Base-by-base conservation (phyloP, 441 rosid genomes). In the Bruguiera hainesii region DNA sequence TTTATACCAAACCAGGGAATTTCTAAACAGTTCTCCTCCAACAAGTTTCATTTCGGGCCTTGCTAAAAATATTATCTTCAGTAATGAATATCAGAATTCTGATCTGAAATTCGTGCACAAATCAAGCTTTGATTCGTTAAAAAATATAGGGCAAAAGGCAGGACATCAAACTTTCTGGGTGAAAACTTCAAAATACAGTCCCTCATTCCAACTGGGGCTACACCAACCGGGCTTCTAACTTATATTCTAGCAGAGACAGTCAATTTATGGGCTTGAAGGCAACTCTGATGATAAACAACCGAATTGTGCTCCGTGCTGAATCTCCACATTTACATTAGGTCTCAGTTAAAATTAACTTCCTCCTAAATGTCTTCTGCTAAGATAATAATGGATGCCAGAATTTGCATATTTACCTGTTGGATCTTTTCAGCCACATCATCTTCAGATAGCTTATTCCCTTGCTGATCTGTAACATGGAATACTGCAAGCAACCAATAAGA, bases 381-480 rank as follows among this genome's bases (percentile, higher is more conserved):
- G 30, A 1, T 6, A 20, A 19, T 6, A 37, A 64, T 16, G 13
- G 4, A 3, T 49, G 53, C 7, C 39, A 23, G 18, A 71, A 33
- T 70, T 70, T 25, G 67, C 64, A 76, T 75, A 83, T 82, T 73
- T 78, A 90, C 96, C 96, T 82, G 89, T 72, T 88, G 90, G 65
- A 90, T 90, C 80, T 79, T 70, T 30, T 90, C 91, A 7, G 84
- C 86, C 11, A 90, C 88, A 77, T 73, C 80, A 63, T 81, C 85
- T 72, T 90, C 85, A n/a, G 86, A 73, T 18, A 90, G 73, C 77
- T 88, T 90, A 59, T 90, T 83, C 59, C 96, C 96, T 39, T 77
- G 74, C 73, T 71, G 85, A 80, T 90, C 90, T n/a, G 93, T 88
- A 31, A 88, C 96, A 79, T 90, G 84, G 79, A 90, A 90, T 64